Conservation (phyloP, 768 basidiomycete genomes). For the Serendipita sp. region DNA sequence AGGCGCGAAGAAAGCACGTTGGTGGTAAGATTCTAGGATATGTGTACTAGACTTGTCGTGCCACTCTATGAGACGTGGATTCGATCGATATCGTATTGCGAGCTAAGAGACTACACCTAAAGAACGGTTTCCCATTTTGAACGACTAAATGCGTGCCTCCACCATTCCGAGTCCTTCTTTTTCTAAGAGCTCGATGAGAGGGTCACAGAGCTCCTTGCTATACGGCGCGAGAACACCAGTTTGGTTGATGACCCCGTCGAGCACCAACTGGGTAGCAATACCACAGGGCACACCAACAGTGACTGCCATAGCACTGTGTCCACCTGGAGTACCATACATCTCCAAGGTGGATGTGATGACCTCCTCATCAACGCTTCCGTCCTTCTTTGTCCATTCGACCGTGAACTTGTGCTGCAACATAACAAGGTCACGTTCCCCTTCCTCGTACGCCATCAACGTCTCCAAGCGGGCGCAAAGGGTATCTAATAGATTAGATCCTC, state of each 20-base stretch:
- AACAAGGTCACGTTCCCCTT: slow-evolving; percentile 85
- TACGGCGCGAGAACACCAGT: slow-evolving; percentile 82
- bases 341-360: slow-evolving; percentile 84
- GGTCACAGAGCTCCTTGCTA: slow-evolving; percentile 66
- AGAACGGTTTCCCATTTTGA: not conserved
- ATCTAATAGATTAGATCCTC: slow-evolving; percentile 70
- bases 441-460: slow-evolving; percentile 78
- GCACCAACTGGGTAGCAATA: slow-evolving; percentile 77
- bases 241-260: slow-evolving; percentile 66
- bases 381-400: slow-evolving; percentile 47
- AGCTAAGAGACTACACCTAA: not conserved
- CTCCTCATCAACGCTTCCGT: slow-evolving; percentile 29
- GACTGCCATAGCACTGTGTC: slow-evolving; percentile 80
- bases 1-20: slow-evolving; percentile 95
- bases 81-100: not conserved
- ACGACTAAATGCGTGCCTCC: slow-evolving; percentile 44
- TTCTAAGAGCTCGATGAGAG: slow-evolving; percentile 50
- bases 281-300: slow-evolving; percentile 90
- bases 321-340: slow-evolving; percentile 62
- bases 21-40: slow-evolving; percentile 91
- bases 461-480: slow-evolving; percentile 86
- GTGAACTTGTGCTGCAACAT: slow-evolving; percentile 98
- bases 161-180: slow-evolving; percentile 57
- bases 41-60: slow-evolving; percentile 48
- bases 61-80: not conserved